Evolutionary conservation across 331 rosid genomes (phyloP).

Genomic region (Pyrus hybrid): DNA sequence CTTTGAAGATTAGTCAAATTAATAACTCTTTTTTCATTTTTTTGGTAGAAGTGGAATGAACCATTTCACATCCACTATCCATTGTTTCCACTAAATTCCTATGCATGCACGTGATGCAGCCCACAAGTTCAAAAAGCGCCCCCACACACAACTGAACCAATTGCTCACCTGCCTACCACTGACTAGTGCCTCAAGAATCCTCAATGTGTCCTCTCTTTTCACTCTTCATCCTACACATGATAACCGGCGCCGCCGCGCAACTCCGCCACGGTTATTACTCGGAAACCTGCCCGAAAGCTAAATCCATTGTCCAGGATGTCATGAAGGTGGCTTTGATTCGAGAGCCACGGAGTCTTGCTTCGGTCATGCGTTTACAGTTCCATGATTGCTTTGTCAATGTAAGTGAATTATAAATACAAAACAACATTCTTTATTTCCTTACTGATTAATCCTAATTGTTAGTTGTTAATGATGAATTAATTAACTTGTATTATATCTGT

Average conservation of each 20-base stretch:
- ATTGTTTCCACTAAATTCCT: not conserved
- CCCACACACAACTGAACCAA: not conserved
- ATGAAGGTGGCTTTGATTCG: conserved; percentile 45
- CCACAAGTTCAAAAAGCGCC: not conserved
- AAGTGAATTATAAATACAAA: not conserved
- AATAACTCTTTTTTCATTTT: no score
- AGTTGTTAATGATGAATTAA: not conserved
- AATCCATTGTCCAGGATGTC: conserved; percentile 40
- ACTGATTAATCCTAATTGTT: not conserved
- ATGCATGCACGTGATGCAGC: not conserved
- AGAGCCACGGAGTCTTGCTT: conserved; percentile 73
- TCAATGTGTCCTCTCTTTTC: conserved; percentile 18
- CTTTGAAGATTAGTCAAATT: no score
- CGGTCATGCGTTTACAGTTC: conserved; percentile 83
- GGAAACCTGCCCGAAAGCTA: conserved; percentile 53
- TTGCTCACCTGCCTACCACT: not conserved
- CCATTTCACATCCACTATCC: not conserved
- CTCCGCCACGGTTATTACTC: conserved; percentile 50
- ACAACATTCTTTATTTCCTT: not conserved
- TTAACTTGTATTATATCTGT: not conserved
- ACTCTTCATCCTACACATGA: conserved; percentile 22
- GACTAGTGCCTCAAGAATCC: not conserved
- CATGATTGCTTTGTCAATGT: conserved; percentile 84
- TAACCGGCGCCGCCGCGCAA: conserved; percentile 10
- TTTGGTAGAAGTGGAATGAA: not conserved